Evolutionary conservation across 1,284 basidiomycete species (phyloP).

Genomic region (Vanrija pseudolonga): DNA sequence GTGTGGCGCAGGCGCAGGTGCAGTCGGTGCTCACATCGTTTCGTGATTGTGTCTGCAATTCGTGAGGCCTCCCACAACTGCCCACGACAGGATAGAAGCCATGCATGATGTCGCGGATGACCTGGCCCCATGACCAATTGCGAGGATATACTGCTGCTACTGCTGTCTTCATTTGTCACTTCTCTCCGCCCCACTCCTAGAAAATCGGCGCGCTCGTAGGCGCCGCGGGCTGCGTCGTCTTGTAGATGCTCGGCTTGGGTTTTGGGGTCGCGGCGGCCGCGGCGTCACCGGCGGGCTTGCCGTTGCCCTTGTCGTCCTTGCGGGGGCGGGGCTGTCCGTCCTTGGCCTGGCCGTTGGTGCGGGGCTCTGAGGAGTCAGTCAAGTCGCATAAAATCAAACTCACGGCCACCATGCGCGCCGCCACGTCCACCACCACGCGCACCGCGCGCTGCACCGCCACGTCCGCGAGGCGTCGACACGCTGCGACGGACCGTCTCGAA

Average conservation of each 20-base stretch:
- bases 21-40: too few relatives aligned
- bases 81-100: too few relatives aligned
- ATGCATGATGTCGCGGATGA: not conserved
- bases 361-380: constrained; percentile 6
- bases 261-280: constrained; percentile 1
- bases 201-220: constrained; percentile 14
- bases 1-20: too few relatives aligned
- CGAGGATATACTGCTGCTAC: not conserved
- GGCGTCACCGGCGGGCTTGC: not conserved
- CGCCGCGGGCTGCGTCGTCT: constrained; percentile 15
- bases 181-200: constrained; percentile 1
- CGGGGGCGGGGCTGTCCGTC: not conserved
- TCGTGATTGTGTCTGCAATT: too few relatives aligned
- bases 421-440: constrained; percentile 4
- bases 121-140: too few relatives aligned
- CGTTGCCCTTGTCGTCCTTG: not conserved
- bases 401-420: constrained; percentile 5
- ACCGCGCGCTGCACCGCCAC: constrained; percentile 7
- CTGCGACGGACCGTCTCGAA: constrained; percentile 28
- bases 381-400: not conserved
- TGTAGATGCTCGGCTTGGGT: constrained; percentile 29
- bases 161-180: not conserved
- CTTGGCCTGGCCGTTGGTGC: not conserved
- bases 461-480: constrained; percentile 8
- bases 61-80: too few relatives aligned